A percentile compares a stretch with the other conserved stretches of the same genome.
Conservation (phyloP, 257 asterid genomes). For the Salvia hispanica region DNA sequence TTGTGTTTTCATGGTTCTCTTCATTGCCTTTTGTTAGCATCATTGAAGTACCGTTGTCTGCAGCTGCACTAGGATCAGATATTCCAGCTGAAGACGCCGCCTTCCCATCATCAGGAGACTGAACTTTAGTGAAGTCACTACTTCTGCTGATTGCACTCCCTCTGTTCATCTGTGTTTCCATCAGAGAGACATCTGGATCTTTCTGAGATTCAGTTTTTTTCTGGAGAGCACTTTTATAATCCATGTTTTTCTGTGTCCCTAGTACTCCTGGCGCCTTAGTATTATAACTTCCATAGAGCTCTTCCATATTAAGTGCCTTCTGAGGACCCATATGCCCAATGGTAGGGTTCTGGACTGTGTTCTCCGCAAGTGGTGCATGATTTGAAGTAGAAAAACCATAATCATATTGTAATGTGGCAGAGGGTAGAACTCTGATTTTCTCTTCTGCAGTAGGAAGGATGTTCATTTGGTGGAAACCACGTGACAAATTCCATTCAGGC, state of each 20-base stretch:
- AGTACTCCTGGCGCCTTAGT: constrained; percentile 41
- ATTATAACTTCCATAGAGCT: constrained; percentile 41
- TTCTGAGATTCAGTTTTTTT: constrained; percentile 47
- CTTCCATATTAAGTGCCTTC: constrained; percentile 40
- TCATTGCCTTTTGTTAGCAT: constrained; percentile 41
- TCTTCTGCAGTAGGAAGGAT: constrained; percentile 39
- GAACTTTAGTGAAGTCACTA: constrained; percentile 46
- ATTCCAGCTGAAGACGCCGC: constrained; percentile 42
- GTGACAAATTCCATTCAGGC: constrained; percentile 50
- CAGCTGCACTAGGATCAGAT: constrained; percentile 38
- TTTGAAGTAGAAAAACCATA: constrained; percentile 48
- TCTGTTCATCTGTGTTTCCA: constrained; percentile 52
- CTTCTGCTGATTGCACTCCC: constrained; percentile 52
- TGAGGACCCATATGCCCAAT: constrained; percentile 43
- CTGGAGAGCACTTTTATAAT: constrained; percentile 41
- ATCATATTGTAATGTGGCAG: constrained; percentile 41
- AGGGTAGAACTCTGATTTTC: constrained; percentile 31
- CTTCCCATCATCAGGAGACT: constrained; percentile 47
- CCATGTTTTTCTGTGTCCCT: constrained; percentile 40
- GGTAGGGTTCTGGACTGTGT: constrained; percentile 38
- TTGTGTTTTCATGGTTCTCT: constrained; percentile 43
- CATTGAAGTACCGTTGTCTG: constrained; percentile 38
- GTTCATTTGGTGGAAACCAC: constrained; percentile 40
- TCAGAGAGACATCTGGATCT: constrained; percentile 43
- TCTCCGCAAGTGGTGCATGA: constrained; percentile 44